Percentiles rank a stretch among this genome's conserved stretches.
phyloP scores from a whole-genome alignment of 345 rosid species.

The Triadica sebifera region DNA sequence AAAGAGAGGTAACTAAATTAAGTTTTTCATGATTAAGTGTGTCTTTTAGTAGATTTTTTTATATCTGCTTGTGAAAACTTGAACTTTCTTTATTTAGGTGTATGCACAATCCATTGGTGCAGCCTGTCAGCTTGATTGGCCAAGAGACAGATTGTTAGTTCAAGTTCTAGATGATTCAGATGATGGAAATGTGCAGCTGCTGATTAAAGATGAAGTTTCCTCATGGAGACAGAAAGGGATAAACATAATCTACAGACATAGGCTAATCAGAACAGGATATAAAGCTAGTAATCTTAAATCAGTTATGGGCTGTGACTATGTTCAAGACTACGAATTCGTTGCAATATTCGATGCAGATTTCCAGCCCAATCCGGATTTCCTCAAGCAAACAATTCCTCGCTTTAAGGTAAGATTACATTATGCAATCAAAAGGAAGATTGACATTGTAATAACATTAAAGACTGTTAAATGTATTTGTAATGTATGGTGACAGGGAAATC shows the following conservation, averaged over 20 bases:
- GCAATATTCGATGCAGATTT: constrained; percentile 85
- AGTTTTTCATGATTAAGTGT: constrained; percentile 8
- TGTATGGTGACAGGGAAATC: constrained; percentile 58
- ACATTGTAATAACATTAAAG: background rate
- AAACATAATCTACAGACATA: constrained; percentile 76
- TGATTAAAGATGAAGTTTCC: constrained; percentile 76
- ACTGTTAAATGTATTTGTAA: background rate
- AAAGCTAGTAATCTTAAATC: constrained; percentile 92
- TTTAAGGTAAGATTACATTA: constrained; percentile 51
- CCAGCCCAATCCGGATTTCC: constrained; percentile 79
- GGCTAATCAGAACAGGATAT: constrained; percentile 83
- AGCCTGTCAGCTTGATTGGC: constrained; percentile 85
- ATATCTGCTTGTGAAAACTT: constrained; percentile 5
- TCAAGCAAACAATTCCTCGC: constrained; percentile 71
- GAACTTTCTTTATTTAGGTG: constrained; percentile 49
- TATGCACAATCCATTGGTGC: constrained; percentile 77
- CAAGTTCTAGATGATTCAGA: constrained; percentile 89
- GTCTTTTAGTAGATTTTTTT: background rate
- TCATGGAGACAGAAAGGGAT: constrained; percentile 69
- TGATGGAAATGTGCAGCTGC: constrained; percentile 55
- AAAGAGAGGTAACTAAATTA: constrained; percentile 58
- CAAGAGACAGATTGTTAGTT: constrained; percentile 67
- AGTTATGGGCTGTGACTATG: constrained; percentile 84
- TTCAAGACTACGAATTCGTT: constrained; percentile 72
- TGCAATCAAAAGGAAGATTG: background rate